These are phyloP conservation scores for Trichosporon sp. DNA, from an alignment of 1,284 basidiomycete species.

Conservation along the genomic window DNA sequence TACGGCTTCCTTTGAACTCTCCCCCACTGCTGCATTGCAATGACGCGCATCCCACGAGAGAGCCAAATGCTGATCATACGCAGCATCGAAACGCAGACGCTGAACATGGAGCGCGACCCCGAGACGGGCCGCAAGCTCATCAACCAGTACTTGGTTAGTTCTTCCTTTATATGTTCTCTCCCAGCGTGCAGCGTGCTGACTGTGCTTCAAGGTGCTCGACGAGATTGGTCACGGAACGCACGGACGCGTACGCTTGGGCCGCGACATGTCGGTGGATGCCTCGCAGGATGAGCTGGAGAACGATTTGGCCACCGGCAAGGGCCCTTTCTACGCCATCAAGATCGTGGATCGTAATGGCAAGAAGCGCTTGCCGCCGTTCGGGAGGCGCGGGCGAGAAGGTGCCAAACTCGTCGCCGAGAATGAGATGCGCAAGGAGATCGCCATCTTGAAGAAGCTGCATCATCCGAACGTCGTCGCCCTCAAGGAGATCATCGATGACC, in stretches of 20 bases:
- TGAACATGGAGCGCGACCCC: constrained; percentile 42
- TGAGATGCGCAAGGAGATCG: constrained; percentile 73
- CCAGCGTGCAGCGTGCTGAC: not conserved
- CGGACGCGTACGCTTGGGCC: constrained; percentile 69
- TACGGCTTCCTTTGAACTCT: not conserved
- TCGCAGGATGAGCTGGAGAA: constrained; percentile 16
- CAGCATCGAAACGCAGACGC: constrained; percentile 57
- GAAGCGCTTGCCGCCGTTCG: constrained; percentile 42
- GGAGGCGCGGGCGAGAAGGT: constrained; percentile 46
- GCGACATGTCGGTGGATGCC: constrained; percentile 51
- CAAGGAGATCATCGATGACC: constrained; percentile 93
- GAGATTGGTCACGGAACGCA: constrained; percentile 74
- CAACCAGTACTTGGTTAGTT: constrained; percentile 63
- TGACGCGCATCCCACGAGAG: not conserved
- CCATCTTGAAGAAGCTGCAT: constrained; percentile 93
- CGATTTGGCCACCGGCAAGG: constrained; percentile 16
- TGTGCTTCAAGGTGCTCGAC: constrained; percentile 49
- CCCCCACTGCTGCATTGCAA: not conserved
- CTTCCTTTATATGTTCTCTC: not conserved
- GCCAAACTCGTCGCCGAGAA: constrained; percentile 51
- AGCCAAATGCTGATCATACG: not conserved
- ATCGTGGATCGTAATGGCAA: constrained; percentile 64
- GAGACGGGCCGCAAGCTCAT: constrained; percentile 55
- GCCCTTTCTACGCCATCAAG: constrained; percentile 58
- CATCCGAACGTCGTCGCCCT: constrained; percentile 89